Evolutionary conservation across 2,329 filamentous ascomycete species (phyloP), one percentile per base, ranked within the genome.

Genomic region (Xylariaceae sp.): DNA sequence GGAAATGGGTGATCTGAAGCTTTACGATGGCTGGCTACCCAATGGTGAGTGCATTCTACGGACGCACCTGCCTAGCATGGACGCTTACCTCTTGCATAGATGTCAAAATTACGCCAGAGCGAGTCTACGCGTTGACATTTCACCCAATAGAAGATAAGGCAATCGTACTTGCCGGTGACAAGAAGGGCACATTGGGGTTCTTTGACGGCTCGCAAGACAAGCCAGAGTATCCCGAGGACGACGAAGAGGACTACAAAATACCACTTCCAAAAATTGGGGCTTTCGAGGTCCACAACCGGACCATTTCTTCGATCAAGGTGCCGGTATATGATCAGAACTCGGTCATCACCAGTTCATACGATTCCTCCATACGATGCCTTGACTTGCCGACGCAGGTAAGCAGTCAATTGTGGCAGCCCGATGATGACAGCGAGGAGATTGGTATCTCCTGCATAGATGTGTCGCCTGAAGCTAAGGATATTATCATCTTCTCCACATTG

Each of bases 91-190:
- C 17, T 19, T 33, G 30, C 12, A 2, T 51, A 89, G 87, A 87
- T 39, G 93, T 96, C 55, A 97, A 96, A 60, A 83, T 96, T 37
- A 91, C 87, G 0, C 90, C 89, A 0, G 89, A 95, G 52, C 72
- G 91, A 39, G 78, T 95, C 12, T 98, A 97, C 58, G 77, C 87
- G 0, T 80, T 97, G 54, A 82, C 84, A 0, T 91, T 98, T 53
- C 93, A 98, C 55, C 93, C 93, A 0, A 90, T 83, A 0, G 73
- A 82, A 43, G 81, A 90, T 3, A 97, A 97, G 56, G 82, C 90
- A 0, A 72, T 98, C 3, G 76, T 97, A 2, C 94, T 98, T 59
- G 91, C 91, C 0, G 91, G 91, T 9, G 93, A 98, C 57, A 98
- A 98, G 61, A 77, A 94, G 50, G 91, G 93, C 1, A 87, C 89